Evolutionary conservation across 2,329 filamentous ascomycete species (phyloP), one percentile per base, ranked within the genome.

Genomic region (Neofusicoccum parvum): DNA sequence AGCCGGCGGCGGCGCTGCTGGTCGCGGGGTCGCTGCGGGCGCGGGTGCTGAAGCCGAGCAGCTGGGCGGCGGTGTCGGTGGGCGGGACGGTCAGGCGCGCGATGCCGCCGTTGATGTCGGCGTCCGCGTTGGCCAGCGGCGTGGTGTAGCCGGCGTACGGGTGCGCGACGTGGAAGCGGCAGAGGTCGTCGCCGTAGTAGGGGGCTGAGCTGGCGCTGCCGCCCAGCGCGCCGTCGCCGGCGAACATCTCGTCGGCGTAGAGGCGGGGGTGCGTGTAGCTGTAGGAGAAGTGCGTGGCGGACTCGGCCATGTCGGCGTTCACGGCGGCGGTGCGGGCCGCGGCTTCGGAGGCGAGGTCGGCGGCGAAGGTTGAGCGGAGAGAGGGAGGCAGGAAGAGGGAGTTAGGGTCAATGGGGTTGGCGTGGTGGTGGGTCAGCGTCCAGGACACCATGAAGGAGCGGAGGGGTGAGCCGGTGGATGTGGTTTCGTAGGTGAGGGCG

Each of bases 341-440:
- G 4, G n/a, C 0, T 34, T 59, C 54, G 27, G 39, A 14, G 12
- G 9, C 41, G 23, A 59, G 23, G 39, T 59, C 54, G 41, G 39
- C 23, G 7, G 23, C 23, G 23, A 59, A n/a, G 5, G 12, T 12
- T 7, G 27, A 39, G 41, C 39, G 15, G 14, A 59, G 10, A 3
- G 27, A 23, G 1, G 39, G 54, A 1, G 23, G 17, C 23, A 34
- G 27, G 20, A 36, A 36, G 4, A 56, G 10, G 4, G 51, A 10
- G 23, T 20, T 3, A 10, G 37, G 53, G 37, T n/a, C 17, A 37
- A 58, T 12, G n/a, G 34, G 51, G 14, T 17, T 3, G 37, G 37
- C 3, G 54, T 45, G 54, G 36, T 11, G 46, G 48, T 63, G 60
- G 34, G 60, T 63, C 20, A 63, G n/a, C 1, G 48, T 53, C 48